Base-by-base conservation (phyloP, 257 asterid genomes). In the Salvia miltiorrhiza region DNA sequence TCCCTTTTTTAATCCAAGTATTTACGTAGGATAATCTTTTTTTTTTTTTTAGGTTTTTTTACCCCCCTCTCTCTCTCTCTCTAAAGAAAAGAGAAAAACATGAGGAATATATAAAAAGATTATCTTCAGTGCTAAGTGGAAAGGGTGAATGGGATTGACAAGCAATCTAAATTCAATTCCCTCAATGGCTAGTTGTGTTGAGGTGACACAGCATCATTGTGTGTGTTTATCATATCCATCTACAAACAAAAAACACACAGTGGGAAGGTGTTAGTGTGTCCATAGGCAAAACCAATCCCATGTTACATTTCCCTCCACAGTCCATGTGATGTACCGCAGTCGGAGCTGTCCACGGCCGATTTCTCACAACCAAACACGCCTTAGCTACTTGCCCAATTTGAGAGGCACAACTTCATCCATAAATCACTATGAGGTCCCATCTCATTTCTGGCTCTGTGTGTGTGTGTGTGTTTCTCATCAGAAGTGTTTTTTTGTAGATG, bases 301-400 rank as follows among this genome's bases (percentile, higher is more conserved):
- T 79, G 85, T 81, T 78, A 78, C 77, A 54, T 58, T 70, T 67
- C 66, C 66, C 70, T 47, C 70, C 81, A n/a, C 83, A 82, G 66
- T 82, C 80, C 92, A 91, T 85, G 97, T 88, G 96, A 90, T 80
- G 81, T 79, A 76, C 67, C 78, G n/a, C 79, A 76, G 82, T 76
- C 79, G 52, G 72, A 83, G 79, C 83, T 89, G 90, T 78, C 87
- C 74, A 74, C 61, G 76, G 77, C 84, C 32, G 50, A 40, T 35
- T 70, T 49, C 71, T 70, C 75, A 69, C 82, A 78, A 63, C 78
- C 85, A 73, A 86, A 82, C 76, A 73, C 50, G 7, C 41, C 73
- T 84, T 78, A 80, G 78, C 87, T 78, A 75, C 79, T 80, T 84
- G 81, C 84, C 77, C 80, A 65, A 52, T 78, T 80, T 71, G 71